phyloP scores from a whole-genome alignment of 805 yeast genomes.

The Kodamaea kakaduensis region DNA sequence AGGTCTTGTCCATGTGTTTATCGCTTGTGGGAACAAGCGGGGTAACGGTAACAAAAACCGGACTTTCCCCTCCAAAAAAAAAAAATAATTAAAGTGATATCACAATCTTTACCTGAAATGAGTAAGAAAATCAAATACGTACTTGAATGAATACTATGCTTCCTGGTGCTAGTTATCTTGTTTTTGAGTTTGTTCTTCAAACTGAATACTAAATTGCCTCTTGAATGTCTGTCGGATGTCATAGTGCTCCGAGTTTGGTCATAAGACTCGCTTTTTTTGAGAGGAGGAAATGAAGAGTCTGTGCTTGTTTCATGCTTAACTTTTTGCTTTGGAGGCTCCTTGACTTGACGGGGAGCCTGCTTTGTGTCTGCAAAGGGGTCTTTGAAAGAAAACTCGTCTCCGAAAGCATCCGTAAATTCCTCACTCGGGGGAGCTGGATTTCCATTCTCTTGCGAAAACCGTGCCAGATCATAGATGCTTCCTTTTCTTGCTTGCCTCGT shows the following conservation, averaged over 20 bases:
- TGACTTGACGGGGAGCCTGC: background rate
- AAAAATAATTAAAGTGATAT: constrained; percentile 9
- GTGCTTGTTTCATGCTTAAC: constrained; percentile 1
- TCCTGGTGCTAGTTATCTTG: constrained; percentile 11
- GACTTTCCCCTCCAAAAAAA: background rate
- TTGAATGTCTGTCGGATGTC: constrained; percentile 26
- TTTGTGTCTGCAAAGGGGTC: constrained; percentile 17
- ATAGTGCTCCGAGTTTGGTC: constrained; percentile 38
- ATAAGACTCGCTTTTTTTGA: constrained; percentile 22
- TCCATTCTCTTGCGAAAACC: background rate
- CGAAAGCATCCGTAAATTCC: constrained; percentile 7
- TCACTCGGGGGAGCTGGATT: background rate
- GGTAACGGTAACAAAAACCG: constrained; percentile 4
- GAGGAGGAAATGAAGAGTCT: constrained; percentile 1
- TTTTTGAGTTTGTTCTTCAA: constrained; percentile 9
- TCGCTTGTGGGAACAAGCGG: constrained; percentile 6
- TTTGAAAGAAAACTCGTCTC: constrained; percentile 12
- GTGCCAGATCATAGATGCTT: constrained; percentile 2
- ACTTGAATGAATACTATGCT: constrained; percentile 22
- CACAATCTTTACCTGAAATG: constrained; percentile 1
- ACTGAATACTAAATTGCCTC: constrained; percentile 9
- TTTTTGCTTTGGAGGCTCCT: background rate
- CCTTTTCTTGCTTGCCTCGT: constrained; percentile 6
- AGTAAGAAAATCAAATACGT: constrained; percentile 28
- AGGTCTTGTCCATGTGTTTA: background rate